phyloP scores from a whole-genome alignment of 768 basidiomycete species.

The Rhodocollybia butyracea region DNA sequence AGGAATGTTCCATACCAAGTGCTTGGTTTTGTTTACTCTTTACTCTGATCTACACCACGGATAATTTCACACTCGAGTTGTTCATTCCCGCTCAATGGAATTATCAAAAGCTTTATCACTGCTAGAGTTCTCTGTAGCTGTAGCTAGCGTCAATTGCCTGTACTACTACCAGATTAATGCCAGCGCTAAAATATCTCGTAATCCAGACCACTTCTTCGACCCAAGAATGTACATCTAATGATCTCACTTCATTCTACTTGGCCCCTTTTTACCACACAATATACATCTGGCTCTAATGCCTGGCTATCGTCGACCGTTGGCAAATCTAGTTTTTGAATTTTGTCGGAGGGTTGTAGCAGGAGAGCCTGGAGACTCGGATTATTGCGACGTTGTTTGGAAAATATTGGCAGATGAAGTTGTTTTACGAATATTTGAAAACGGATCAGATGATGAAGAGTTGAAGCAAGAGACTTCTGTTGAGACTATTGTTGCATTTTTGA shows the following conservation, averaged over 20 bases:
- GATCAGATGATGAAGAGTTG: not conserved
- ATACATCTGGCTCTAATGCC: not conserved
- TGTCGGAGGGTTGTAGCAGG: slow-evolving; percentile 33
- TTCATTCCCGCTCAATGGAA: no score
- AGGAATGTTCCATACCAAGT: no score
- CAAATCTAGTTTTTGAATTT: slow-evolving; percentile 52
- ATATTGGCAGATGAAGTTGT: slow-evolving; percentile 72
- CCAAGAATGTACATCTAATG: slow-evolving; percentile 4
- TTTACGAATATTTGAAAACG: slow-evolving; percentile 42
- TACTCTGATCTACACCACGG: not conserved
- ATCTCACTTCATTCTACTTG: not conserved
- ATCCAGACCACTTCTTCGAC: no score
- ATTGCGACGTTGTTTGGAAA: slow-evolving; percentile 47
- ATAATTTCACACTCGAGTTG: no score
- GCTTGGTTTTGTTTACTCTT: not conserved
- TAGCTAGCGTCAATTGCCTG: no score
- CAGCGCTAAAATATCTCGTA: no score
- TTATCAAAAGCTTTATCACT: no score
- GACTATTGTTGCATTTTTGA: slow-evolving; percentile 38
- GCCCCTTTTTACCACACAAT: not conserved
- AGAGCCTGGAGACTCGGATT: slow-evolving; percentile 29
- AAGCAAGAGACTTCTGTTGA: slow-evolving; percentile 1
- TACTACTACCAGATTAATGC: no score
- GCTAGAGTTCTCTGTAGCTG: no score
- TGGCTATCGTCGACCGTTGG: slow-evolving; percentile 26